Evolutionary conservation across 2,329 filamentous ascomycete species (phyloP).

Genomic region (Calonectria henricotiae): DNA sequence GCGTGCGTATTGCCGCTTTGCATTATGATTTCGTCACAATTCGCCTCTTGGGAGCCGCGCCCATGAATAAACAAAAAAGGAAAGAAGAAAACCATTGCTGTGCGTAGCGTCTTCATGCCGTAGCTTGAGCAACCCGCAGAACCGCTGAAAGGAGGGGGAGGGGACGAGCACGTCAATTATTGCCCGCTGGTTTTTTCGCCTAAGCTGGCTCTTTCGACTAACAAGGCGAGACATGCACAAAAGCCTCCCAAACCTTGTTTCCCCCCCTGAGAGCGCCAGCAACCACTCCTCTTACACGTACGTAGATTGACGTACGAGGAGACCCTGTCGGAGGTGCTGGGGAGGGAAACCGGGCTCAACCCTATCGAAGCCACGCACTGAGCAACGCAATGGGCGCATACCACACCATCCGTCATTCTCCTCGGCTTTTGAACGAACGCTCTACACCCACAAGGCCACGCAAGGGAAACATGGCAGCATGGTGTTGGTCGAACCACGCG

Average conservation of each 20-base stretch:
- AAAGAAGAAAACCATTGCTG: neutral
- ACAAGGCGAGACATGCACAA: conserved; percentile 30
- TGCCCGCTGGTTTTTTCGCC: neutral
- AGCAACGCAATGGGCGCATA: conserved; percentile 16
- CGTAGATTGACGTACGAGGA: conserved; percentile 28
- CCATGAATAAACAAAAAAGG: no score
- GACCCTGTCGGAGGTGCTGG: conserved; percentile 20
- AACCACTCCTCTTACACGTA: conserved; percentile 38
- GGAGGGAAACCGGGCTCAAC: conserved; percentile 19
- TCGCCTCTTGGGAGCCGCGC: neutral
- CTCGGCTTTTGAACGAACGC: conserved; percentile 33
- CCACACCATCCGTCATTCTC: neutral
- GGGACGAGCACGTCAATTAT: neutral
- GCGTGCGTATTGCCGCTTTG: neutral
- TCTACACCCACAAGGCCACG: conserved; percentile 17
- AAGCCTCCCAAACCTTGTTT: conserved; percentile 33
- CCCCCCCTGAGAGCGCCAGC: conserved; percentile 13
- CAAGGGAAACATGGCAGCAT: neutral
- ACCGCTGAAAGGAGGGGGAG: neutral
- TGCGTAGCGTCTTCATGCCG: conserved; percentile 3
- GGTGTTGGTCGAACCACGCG: neutral
- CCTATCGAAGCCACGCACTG: conserved; percentile 11
- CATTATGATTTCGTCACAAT: conserved; percentile 11
- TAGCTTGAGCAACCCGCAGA: conserved; percentile 16
- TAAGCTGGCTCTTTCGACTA: conserved; percentile 10